phyloP scores from a whole-genome alignment of 2,329 filamentous ascomycete species.

The Phialophora chinensis region DNA sequence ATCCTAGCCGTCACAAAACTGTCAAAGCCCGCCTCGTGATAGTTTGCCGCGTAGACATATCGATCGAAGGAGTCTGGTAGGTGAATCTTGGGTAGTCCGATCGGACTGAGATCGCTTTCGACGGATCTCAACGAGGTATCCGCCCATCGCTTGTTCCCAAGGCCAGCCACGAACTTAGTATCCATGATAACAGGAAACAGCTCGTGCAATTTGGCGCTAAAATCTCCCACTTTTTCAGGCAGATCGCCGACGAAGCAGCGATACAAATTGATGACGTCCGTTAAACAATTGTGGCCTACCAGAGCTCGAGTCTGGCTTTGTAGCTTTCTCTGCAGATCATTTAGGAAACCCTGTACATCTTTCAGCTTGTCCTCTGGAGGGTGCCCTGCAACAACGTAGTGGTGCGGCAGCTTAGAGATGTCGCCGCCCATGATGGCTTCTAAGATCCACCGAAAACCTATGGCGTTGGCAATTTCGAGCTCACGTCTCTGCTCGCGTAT shows the following conservation, averaged over 20 bases:
- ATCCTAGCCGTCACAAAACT: constrained; percentile 66
- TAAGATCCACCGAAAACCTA: constrained; percentile 55
- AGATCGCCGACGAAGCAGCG: constrained; percentile 64
- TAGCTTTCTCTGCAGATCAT: constrained; percentile 49
- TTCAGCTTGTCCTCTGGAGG: constrained; percentile 37
- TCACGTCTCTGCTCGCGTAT: constrained; percentile 40
- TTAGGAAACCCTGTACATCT: constrained; percentile 39
- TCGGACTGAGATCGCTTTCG: constrained; percentile 49
- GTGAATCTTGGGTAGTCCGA: constrained; percentile 47
- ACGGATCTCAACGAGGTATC: constrained; percentile 58
- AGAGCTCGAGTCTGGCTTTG: constrained; percentile 57
- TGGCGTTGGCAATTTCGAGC: constrained; percentile 45
- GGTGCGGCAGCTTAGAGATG: constrained; percentile 45
- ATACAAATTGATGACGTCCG: constrained; percentile 67
- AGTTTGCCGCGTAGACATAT: constrained; percentile 43
- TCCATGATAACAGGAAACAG: constrained; percentile 65
- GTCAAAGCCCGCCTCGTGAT: constrained; percentile 69
- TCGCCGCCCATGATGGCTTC: constrained; percentile 54
- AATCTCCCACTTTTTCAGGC: constrained; percentile 62
- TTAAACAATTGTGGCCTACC: constrained; percentile 69
- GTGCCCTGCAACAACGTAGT: constrained; percentile 44
- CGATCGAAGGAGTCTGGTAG: constrained; percentile 45
- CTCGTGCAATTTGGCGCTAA: constrained; percentile 56
- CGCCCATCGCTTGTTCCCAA: constrained; percentile 38
- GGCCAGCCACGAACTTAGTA: constrained; percentile 67